A percentile compares a stretch with the other conserved stretches of the same genome.
Evolutionary conservation across 768 basidiomycete species (phyloP).

Genomic region (Suillus occidentalis): DNA sequence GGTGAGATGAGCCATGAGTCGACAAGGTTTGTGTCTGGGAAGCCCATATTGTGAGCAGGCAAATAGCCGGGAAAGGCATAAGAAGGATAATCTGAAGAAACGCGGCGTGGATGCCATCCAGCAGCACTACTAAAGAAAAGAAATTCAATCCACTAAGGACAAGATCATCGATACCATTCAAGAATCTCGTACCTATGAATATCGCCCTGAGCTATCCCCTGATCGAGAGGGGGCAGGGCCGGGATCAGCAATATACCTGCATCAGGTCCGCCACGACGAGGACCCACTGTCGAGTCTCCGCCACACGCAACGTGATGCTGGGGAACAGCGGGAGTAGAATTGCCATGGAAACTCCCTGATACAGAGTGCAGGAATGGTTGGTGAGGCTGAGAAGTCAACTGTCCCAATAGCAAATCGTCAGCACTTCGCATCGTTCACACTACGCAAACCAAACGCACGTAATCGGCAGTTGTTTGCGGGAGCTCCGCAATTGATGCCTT

Average conservation of each 20-base stretch:
- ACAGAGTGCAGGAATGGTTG: neutral
- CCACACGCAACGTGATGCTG: neutral
- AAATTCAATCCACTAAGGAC: neutral
- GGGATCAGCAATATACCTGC: neutral
- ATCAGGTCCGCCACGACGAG: neutral
- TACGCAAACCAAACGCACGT: neutral
- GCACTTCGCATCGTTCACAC: neutral
- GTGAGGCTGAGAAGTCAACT: neutral
- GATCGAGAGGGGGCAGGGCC: too few species aligned
- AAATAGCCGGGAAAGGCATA: neutral
- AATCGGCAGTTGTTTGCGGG: neutral
- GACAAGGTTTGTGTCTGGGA: neutral
- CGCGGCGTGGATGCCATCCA: neutral
- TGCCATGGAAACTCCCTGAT: too few species aligned
- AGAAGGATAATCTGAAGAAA: neutral
- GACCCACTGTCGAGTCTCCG: neutral
- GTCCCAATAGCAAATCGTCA: neutral
- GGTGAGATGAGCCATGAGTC: neutral
- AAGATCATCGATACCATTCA: neutral
- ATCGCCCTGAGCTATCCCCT: neutral
- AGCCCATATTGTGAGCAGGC: neutral
- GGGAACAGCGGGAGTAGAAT: neutral
- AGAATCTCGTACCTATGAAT: neutral
- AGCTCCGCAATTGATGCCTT: neutral
- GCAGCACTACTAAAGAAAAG: neutral